Evolutionary conservation across 2,329 filamentous ascomycete species (phyloP).

Genomic region (Penicillium sp.): DNA sequence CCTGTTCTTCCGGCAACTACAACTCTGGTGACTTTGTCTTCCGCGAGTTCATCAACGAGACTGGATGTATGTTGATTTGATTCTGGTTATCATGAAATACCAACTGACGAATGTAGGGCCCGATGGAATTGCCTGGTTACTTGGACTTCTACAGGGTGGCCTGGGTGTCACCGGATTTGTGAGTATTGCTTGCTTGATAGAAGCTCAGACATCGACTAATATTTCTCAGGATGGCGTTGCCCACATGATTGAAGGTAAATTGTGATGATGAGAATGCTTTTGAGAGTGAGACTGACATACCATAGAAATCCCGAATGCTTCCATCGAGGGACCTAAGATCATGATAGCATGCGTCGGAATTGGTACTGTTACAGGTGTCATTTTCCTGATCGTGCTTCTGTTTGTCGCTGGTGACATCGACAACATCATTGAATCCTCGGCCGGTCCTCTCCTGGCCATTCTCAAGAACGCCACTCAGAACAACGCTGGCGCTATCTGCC

Average conservation of each 20-base stretch:
- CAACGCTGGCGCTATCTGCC: constrained; percentile 58
- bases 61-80: constrained; percentile 48
- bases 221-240: constrained; percentile 35
- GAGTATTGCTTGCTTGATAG: constrained; percentile 16
- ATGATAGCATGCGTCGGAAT: constrained; percentile 63
- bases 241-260: constrained; percentile 51
- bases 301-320: constrained; percentile 40
- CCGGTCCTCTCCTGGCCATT: constrained; percentile 59
- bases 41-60: constrained; percentile 62
- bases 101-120: constrained; percentile 42
- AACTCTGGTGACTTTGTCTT: constrained; percentile 58
- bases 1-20: constrained; percentile 62
- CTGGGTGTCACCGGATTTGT: constrained; percentile 54
- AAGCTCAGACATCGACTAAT: not conserved
- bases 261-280: not conserved
- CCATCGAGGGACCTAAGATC: constrained; percentile 59
- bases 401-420: constrained; percentile 60
- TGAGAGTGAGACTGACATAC: constrained; percentile 5
- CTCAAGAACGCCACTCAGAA: constrained; percentile 59
- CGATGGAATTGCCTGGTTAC: constrained; percentile 54
- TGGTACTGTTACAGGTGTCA: constrained; percentile 58
- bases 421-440: constrained; percentile 51
- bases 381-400: constrained; percentile 60
- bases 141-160: constrained; percentile 48
- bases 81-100: not conserved